A percentile compares a stretch with the other conserved stretches of the same genome.
Conservation (phyloP, 1,139 yeast species). For the Yamadazyma spencermartinsiae region DNA sequence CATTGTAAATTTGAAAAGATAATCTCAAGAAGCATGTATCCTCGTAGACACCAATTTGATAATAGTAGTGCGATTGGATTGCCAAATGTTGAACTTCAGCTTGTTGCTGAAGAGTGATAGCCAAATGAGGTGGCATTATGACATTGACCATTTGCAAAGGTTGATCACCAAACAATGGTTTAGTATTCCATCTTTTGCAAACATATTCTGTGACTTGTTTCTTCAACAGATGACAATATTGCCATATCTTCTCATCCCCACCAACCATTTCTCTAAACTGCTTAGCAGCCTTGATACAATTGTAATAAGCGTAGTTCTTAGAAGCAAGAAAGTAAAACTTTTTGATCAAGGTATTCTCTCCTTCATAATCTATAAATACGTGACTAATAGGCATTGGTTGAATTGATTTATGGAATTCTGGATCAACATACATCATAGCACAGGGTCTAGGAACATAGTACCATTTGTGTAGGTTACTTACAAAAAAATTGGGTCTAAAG, state of each 20-base stretch:
- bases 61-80: constrained; percentile 21
- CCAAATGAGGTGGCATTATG: constrained; percentile 40
- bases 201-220: constrained; percentile 36
- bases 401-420: constrained; percentile 47
- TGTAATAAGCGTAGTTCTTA: constrained; percentile 27
- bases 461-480: constrained; percentile 74
- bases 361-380: constrained; percentile 28
- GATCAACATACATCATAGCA: constrained; percentile 60
- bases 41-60: constrained; percentile 46
- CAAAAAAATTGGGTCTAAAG: constrained; percentile 60
- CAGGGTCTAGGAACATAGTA: constrained; percentile 57
- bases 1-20: constrained; percentile 62
- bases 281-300: constrained; percentile 39
- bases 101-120: constrained; percentile 10
- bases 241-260: constrained; percentile 55
- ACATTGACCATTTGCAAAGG: constrained; percentile 24
- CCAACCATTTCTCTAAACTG: constrained; percentile 52
- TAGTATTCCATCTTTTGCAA: constrained; percentile 39
- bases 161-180: constrained; percentile 30
- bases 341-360: constrained; percentile 32
- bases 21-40: constrained; percentile 50
- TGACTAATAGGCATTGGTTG: constrained; percentile 61
- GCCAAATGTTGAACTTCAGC: neutral
- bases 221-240: constrained; percentile 44
- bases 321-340: constrained; percentile 44